phyloP scores from a whole-genome alignment of 352 stramenopile genomes.

The Pythium guiyangense region DNA sequence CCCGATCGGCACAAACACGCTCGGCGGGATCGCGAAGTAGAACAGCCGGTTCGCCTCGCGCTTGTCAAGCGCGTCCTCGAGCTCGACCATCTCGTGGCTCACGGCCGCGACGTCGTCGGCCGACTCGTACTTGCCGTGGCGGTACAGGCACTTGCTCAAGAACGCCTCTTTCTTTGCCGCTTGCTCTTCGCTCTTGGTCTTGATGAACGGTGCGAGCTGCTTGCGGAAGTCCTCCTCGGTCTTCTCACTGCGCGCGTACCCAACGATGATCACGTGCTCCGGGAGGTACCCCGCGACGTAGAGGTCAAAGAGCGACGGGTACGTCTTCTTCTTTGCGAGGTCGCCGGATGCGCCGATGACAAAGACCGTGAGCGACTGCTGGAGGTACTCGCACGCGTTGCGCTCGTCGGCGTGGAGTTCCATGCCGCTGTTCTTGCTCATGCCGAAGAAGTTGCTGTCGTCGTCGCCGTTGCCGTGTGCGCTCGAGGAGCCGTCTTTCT shows the following conservation, averaged over 20 bases:
- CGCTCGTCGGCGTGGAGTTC: constrained; percentile 40
- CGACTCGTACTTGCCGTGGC: constrained; percentile 79
- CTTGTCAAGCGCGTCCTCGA: constrained; percentile 54
- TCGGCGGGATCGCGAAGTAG: constrained; percentile 97
- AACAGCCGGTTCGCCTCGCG: constrained; percentile 84
- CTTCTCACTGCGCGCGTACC: constrained; percentile 80
- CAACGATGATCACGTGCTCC: constrained; percentile 79
- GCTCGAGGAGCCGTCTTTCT: constrained; percentile 27
- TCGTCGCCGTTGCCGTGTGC: constrained; percentile 13
- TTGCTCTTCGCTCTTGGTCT: constrained; percentile 45
- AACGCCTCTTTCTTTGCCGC: constrained; percentile 59
- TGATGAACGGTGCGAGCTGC: constrained; percentile 67
- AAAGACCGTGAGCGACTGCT: constrained; percentile 73
- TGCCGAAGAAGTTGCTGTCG: not conserved
- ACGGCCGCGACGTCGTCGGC: constrained; percentile 72
- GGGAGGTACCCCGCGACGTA: constrained; percentile 79
- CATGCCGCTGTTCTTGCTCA: constrained; percentile 5
- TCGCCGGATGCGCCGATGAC: constrained; percentile 86
- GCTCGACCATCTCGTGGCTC: constrained; percentile 60
- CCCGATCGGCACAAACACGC: constrained; percentile 93
- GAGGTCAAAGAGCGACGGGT: constrained; percentile 88
- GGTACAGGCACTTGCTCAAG: constrained; percentile 72
- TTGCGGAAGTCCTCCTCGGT: constrained; percentile 82
- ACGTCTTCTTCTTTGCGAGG: constrained; percentile 91
- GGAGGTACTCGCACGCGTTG: constrained; percentile 63